Conservation (phyloP, 352 stramenopile species). For the Hyaloperonospora brassicae region DNA sequence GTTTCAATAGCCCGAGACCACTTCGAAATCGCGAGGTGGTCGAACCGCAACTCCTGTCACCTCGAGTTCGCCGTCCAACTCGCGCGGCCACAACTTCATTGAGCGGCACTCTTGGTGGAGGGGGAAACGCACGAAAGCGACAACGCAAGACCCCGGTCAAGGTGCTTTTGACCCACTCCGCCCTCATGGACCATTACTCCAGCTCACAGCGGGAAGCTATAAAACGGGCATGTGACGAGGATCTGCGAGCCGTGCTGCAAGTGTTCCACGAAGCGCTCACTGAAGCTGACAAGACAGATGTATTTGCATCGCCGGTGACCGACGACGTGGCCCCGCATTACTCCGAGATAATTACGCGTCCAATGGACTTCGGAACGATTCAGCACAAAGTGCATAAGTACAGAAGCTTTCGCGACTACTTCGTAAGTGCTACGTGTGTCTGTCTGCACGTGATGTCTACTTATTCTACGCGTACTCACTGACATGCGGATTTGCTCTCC, state of each 20-base stretch:
- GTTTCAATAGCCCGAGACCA: constrained; percentile 16
- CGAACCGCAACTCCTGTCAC: constrained; percentile 12
- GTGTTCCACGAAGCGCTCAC: constrained; percentile 68
- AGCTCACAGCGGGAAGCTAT: constrained; percentile 46
- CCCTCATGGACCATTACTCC: constrained; percentile 46
- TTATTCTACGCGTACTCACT: constrained; percentile 6
- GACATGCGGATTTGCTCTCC: constrained; percentile 5
- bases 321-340: constrained; percentile 91
- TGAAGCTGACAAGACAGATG: constrained; percentile 61
- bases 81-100: constrained; percentile 17
- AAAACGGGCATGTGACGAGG: constrained; percentile 44
- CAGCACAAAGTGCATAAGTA: constrained; percentile 71
- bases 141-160: constrained; percentile 29
- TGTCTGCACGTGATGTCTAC: background rate
- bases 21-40: constrained; percentile 17
- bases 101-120: background rate
- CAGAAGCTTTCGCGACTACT: constrained; percentile 63
- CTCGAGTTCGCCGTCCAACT: constrained; percentile 22
- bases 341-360: constrained; percentile 76
- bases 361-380: constrained; percentile 94
- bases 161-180: constrained; percentile 38
- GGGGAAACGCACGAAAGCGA: constrained; percentile 26
- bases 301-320: constrained; percentile 87
- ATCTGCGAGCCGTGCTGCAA: constrained; percentile 44
- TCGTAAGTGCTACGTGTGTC: constrained; percentile 38